Percentiles rank a stretch among this genome's conserved stretches.
phyloP scores from a whole-genome alignment of 2,329 filamentous ascomycete species.

The Epicoccum sorghinum region DNA sequence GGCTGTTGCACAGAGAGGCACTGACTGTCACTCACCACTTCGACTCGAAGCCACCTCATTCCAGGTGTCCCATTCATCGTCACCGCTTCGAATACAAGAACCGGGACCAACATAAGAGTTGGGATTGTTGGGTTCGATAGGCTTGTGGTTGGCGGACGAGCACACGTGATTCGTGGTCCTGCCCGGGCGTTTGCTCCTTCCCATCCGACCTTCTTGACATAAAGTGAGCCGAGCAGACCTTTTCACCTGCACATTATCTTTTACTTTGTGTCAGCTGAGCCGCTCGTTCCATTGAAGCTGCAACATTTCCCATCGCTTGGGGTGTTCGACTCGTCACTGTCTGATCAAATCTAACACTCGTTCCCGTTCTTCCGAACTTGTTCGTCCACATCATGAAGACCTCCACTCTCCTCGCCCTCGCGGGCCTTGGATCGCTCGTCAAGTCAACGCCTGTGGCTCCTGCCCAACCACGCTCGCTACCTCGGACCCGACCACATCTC shows the following conservation, averaged over 20 bases:
- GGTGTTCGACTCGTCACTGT: constrained; percentile 10
- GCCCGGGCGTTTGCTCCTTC: constrained; percentile 17
- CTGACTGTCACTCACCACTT: not conserved
- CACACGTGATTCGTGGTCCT: not conserved
- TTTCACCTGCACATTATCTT: not conserved
- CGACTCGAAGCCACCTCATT: not conserved
- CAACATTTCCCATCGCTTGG: constrained; percentile 5
- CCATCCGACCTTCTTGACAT: constrained; percentile 17
- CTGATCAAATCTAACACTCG: not conserved
- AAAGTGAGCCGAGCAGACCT: constrained; percentile 7
- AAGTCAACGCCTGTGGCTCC: constrained; percentile 34
- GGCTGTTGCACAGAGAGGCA: constrained; percentile 11
- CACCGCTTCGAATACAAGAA: not conserved
- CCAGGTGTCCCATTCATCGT: constrained; percentile 5
- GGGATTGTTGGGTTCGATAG: not conserved
- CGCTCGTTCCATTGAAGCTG: constrained; percentile 10
- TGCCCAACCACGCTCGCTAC: constrained; percentile 18
- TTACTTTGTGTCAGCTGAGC: constrained; percentile 1
- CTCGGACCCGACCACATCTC: constrained; percentile 21
- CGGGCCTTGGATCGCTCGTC: constrained; percentile 28
- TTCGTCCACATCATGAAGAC: constrained; percentile 29
- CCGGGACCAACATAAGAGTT: constrained; percentile 10
- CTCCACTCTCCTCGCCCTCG: constrained; percentile 27
- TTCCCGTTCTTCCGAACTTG: constrained; percentile 5
- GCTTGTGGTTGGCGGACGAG: not conserved